Percentiles rank a stretch among this genome's conserved stretches.
Evolutionary conservation across 169 alveolate genomes (phyloP).

Genomic region (Cyclospora cayetanensis): DNA sequence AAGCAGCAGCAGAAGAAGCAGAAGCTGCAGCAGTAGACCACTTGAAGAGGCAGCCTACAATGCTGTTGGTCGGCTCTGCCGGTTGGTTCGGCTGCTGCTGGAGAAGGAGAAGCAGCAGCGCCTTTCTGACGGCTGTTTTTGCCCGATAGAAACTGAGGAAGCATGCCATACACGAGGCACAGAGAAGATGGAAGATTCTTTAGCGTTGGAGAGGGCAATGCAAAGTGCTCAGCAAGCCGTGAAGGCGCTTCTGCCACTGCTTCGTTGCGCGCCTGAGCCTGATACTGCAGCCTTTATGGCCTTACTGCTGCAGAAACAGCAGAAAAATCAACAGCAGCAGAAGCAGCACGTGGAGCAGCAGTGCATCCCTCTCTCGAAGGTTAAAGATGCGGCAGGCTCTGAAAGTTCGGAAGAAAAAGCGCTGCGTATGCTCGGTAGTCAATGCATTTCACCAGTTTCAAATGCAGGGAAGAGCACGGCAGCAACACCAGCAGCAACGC

Average conservation of each 20-base stretch:
- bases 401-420: not conserved
- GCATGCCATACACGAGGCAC: too few species aligned
- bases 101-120: not conserved
- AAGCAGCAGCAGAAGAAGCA: not conserved
- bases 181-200: too few species aligned
- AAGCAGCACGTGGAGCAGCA: not conserved
- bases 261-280: not conserved
- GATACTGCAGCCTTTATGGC: not conserved
- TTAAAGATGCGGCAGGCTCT: not conserved
- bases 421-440: not conserved
- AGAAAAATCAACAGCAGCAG: not conserved
- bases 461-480: not conserved
- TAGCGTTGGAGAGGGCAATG: too few species aligned
- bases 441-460: not conserved
- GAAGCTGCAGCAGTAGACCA: slow-evolving; percentile 21
- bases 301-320: not conserved
- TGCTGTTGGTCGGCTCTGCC: not conserved
- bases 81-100: not conserved
- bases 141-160: too few species aligned
- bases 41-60: not conserved
- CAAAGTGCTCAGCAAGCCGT: not conserved
- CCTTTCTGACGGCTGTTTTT: too few species aligned
- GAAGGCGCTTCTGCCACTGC: not conserved
- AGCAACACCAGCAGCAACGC: slow-evolving; percentile 25
- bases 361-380: not conserved